These are phyloP conservation scores for Raphanus raphanistrum DNA, from an alignment of 345 rosid genomes.

Conservation along the genomic window DNA sequence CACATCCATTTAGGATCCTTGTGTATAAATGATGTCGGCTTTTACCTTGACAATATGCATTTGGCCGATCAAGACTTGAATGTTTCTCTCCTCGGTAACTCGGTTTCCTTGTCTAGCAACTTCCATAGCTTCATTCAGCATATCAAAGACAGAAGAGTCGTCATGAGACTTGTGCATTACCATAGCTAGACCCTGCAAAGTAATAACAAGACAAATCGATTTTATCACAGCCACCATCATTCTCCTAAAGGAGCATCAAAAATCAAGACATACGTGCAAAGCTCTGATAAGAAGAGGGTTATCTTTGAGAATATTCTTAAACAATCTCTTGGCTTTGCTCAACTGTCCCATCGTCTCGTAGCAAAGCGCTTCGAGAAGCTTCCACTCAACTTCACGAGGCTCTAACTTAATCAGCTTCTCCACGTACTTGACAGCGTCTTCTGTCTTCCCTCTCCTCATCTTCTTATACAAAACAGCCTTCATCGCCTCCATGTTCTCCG, in stretches of 20 bases:
- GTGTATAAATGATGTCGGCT: no score
- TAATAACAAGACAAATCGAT: constrained; percentile 13
- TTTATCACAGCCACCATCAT: neutral
- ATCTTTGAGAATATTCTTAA: constrained; percentile 61
- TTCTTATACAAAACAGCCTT: constrained; percentile 67
- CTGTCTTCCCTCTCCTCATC: constrained; percentile 71
- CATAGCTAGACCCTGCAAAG: constrained; percentile 75
- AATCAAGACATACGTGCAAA: constrained; percentile 64
- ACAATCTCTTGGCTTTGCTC: constrained; percentile 62
- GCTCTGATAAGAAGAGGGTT: constrained; percentile 82
- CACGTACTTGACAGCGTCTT: constrained; percentile 66
- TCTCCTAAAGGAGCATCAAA: neutral
- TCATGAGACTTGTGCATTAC: constrained; percentile 87
- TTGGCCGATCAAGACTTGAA: constrained; percentile 77
- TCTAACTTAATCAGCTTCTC: constrained; percentile 61
- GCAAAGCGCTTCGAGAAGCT: constrained; percentile 82
- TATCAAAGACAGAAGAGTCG: constrained; percentile 76
- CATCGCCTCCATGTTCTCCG: constrained; percentile 66
- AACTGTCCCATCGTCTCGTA: constrained; percentile 76
- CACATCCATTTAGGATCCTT: no score
- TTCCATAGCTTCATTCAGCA: constrained; percentile 71
- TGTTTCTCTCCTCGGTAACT: constrained; percentile 84
- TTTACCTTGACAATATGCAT: constrained; percentile 80
- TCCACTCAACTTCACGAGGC: constrained; percentile 85
- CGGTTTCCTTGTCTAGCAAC: constrained; percentile 52